Conservation (phyloP, 140 eudicot genomes). For the Ambrosia hybrid region DNA sequence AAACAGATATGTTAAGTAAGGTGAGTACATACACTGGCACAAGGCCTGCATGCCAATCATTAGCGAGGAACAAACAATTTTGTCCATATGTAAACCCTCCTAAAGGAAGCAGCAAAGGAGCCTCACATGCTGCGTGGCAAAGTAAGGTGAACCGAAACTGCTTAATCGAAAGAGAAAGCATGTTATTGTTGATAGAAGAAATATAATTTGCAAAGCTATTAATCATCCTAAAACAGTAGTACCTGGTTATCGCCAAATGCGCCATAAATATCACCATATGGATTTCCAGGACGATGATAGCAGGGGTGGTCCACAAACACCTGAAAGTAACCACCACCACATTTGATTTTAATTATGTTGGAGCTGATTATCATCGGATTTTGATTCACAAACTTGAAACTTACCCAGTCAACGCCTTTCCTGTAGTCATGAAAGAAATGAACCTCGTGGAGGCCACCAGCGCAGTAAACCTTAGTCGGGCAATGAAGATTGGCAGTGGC, state of each 20-base stretch:
- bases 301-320: constrained; percentile 97
- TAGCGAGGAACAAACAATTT: constrained; percentile 88
- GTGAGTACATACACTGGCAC: constrained; percentile 78
- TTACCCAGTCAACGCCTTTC: constrained; percentile 98
- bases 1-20: constrained; percentile 20
- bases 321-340: constrained; percentile 34
- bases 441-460: constrained; percentile 89
- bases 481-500: constrained; percentile 57
- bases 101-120: constrained; percentile 93
- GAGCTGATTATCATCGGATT: not conserved
- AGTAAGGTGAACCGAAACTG: constrained; percentile 98
- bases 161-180: constrained; percentile 22
- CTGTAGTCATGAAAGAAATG: constrained; percentile 85
- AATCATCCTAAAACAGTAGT: constrained; percentile 1
- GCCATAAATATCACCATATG: constrained; percentile 88
- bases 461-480: constrained; percentile 62
- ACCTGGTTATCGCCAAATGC: constrained; percentile 99
- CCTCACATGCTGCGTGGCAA: constrained; percentile 99
- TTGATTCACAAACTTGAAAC: not conserved
- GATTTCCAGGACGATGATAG: constrained; percentile 93
- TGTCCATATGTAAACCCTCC: constrained; percentile 97
- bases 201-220: constrained; percentile 1
- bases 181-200: not conserved
- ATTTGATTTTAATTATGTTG: too few relatives aligned
- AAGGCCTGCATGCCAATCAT: constrained; percentile 98